Conservation (phyloP, 2,329 filamentous ascomycete species). For the Colletotrichum navitas region DNA sequence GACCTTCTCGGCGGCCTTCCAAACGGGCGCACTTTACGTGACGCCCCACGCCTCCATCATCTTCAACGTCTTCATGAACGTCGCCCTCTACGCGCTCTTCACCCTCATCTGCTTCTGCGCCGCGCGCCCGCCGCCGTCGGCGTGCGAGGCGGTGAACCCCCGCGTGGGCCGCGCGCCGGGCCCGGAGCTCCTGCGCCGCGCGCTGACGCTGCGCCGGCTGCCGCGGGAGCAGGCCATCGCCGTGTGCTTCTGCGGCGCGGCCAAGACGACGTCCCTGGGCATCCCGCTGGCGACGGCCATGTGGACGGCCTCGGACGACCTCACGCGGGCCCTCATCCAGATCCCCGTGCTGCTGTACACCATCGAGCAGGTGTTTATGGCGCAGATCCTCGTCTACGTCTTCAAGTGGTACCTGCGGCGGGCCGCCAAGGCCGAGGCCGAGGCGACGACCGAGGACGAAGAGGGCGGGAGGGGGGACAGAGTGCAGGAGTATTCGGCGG, state of each 20-base stretch:
- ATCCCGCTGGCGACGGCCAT: conserved; percentile 78
- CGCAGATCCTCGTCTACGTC: conserved; percentile 59
- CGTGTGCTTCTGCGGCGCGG: conserved; percentile 79
- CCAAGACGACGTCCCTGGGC: conserved; percentile 78
- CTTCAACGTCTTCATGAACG: conserved; percentile 76
- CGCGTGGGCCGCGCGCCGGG: conserved; percentile 45
- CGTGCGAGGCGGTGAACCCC: conserved; percentile 52
- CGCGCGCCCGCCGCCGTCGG: conserved; percentile 56
- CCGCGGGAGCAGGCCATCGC: conserved; percentile 74
- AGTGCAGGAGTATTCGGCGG: too few relatives aligned
- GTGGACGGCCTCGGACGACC: conserved; percentile 68
- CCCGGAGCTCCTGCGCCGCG: conserved; percentile 48
- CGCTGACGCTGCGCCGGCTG: conserved; percentile 65
- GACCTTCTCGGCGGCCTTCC: conserved; percentile 75
- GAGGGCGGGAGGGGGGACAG: neutral
- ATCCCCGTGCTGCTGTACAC: conserved; percentile 74
- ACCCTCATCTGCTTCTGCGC: conserved; percentile 70
- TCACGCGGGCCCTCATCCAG: conserved; percentile 69
- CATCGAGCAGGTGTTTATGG: conserved; percentile 67
- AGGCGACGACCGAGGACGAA: conserved; percentile 40
- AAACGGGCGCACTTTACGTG: conserved; percentile 70
- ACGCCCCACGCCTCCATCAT: conserved; percentile 72
- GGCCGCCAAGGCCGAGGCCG: conserved; percentile 45
- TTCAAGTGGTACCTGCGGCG: conserved; percentile 60
- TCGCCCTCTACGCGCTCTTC: conserved; percentile 74